These are phyloP conservation scores for Orychophragmus violaceus DNA, from an alignment of 345 rosid genomes.

Conservation along the genomic window DNA sequence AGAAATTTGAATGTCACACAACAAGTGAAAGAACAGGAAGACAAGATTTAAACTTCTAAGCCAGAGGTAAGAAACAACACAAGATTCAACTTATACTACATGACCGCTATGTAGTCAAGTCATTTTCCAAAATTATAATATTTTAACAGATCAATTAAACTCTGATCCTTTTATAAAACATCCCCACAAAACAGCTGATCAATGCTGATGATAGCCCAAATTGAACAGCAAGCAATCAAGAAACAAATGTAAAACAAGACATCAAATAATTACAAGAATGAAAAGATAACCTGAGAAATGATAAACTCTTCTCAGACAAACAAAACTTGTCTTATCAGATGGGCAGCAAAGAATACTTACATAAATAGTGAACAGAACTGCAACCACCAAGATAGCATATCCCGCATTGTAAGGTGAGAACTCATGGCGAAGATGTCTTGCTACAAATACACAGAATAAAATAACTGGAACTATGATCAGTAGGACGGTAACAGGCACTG, in stretches of 20 bases:
- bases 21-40: not conserved
- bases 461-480: conserved; percentile 67
- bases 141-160: not conserved
- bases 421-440: conserved; percentile 86
- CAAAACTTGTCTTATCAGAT: too few species aligned
- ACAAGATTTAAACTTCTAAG: not conserved
- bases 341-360: conserved; percentile 43
- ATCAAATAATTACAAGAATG: not conserved
- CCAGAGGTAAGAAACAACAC: not conserved
- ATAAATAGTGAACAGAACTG: conserved; percentile 61
- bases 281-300: too few species aligned
- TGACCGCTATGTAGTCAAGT: not conserved
- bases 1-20: not conserved
- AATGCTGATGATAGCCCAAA: not conserved
- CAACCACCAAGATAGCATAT: conserved; percentile 62
- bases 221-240: not conserved
- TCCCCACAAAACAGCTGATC: not conserved
- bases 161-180: not conserved
- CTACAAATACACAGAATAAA: conserved; percentile 84
- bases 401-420: conserved; percentile 75
- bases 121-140: not conserved
- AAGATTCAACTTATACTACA: not conserved
- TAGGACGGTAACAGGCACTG: conserved; percentile 63
- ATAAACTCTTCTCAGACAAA: too few species aligned
- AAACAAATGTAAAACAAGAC: not conserved